Evolutionary conservation across 768 basidiomycete species (phyloP).

Genomic region (Termitomyces sp.): DNA sequence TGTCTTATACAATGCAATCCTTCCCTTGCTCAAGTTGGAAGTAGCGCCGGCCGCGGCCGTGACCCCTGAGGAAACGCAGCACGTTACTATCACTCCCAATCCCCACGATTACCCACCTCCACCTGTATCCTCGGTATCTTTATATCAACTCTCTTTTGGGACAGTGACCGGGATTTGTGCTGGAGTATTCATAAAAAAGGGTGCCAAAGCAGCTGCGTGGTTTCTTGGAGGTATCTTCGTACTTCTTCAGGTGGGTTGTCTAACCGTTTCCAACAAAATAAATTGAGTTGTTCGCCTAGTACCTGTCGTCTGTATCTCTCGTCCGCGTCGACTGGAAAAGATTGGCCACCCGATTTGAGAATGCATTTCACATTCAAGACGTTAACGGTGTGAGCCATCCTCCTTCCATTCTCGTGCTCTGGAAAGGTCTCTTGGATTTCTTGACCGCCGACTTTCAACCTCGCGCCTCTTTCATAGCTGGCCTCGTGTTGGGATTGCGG

Average conservation of each 20-base stretch:
- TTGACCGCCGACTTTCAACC: slow-evolving; percentile 92
- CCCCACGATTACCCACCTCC: slow-evolving; percentile 39
- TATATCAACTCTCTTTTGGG: slow-evolving; percentile 84
- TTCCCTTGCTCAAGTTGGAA: background rate
- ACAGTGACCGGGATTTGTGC: slow-evolving; percentile 86
- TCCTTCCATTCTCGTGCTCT: slow-evolving; percentile 62
- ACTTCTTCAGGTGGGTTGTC: slow-evolving; percentile 70
- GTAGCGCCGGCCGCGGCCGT: slow-evolving; percentile 5
- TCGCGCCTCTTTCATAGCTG: slow-evolving; percentile 83
- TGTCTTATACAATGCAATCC: background rate
- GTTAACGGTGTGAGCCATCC: slow-evolving; percentile 48
- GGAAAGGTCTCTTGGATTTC: slow-evolving; percentile 72
- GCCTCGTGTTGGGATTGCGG: slow-evolving; percentile 76
- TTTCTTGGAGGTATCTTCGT: slow-evolving; percentile 89
- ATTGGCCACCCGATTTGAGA: slow-evolving; percentile 65
- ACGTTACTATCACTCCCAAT: background rate
- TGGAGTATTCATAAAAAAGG: slow-evolving; percentile 94
- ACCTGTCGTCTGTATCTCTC: slow-evolving; percentile 68
- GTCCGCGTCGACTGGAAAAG: slow-evolving; percentile 80
- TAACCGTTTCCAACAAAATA: background rate
- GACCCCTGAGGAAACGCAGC: background rate
- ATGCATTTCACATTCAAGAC: slow-evolving; percentile 64
- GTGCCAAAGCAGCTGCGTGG: slow-evolving; percentile 81
- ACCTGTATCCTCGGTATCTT: slow-evolving; percentile 70
- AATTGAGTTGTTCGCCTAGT: slow-evolving; percentile 41